Conservation (phyloP, 257 asterid species). For the Solanum dulcamara region DNA sequence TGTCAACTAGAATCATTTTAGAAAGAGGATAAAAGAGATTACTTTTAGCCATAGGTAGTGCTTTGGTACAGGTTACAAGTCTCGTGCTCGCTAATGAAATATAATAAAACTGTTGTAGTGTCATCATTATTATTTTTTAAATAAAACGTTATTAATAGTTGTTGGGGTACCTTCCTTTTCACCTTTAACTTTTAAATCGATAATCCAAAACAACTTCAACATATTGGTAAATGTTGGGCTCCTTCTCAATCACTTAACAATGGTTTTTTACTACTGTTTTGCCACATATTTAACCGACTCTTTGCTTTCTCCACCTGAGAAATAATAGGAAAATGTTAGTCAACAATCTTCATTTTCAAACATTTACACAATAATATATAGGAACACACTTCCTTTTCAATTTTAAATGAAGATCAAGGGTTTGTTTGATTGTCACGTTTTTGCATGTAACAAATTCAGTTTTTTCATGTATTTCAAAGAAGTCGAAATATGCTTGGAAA, state of each 20-base stretch:
- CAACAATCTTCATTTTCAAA: not conserved
- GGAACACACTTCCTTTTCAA: not conserved
- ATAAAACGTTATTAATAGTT: no score
- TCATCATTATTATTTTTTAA: no score
- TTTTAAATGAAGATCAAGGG: not conserved
- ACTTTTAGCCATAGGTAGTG: no score
- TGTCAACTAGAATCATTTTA: no score
- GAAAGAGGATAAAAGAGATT: no score
- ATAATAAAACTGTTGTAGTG: no score
- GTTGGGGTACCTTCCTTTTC: no score
- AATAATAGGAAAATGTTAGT: not conserved
- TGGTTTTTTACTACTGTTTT: not conserved
- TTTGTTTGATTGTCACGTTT: not conserved
- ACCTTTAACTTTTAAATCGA: no score
- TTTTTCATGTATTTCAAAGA: not conserved
- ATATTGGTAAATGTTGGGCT: no score
- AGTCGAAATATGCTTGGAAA: not conserved
- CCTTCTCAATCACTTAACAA: not conserved
- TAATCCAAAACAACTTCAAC: no score
- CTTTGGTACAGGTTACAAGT: no score
- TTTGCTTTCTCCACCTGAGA: constrained; percentile 19
- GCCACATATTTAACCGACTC: constrained; percentile 12
- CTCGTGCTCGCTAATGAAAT: no score
- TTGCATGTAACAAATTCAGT: not conserved
- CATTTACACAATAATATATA: not conserved